Evolutionary conservation across 2,329 filamentous ascomycete species (phyloP).

Genomic region (Fusarium redolens): DNA sequence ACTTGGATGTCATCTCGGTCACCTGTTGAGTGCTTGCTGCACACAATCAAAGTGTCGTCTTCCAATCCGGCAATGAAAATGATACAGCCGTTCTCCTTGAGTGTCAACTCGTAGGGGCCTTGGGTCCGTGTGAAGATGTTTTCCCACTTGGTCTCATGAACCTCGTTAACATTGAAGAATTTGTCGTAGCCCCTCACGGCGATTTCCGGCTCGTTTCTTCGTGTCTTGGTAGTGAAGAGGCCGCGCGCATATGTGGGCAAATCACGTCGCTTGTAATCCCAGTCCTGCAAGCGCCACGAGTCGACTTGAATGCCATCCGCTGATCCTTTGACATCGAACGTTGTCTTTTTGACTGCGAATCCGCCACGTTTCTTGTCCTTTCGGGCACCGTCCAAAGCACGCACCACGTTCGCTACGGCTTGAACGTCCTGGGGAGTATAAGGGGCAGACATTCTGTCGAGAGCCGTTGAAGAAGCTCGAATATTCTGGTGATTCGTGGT

Average conservation of each 20-base stretch:
- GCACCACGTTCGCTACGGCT: slow-evolving; percentile 74
- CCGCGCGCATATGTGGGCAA: slow-evolving; percentile 94
- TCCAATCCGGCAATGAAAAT: slow-evolving; percentile 95
- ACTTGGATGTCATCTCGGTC: slow-evolving; percentile 74
- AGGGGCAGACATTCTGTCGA: slow-evolving; percentile 58
- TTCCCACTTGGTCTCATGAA: slow-evolving; percentile 82
- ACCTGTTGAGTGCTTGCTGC: slow-evolving; percentile 98
- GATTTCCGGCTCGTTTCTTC: slow-evolving; percentile 77
- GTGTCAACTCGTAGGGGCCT: slow-evolving; percentile 92
- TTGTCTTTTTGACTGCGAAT: slow-evolving; percentile 84
- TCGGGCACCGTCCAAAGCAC: slow-evolving; percentile 67
- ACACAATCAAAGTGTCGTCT: slow-evolving; percentile 91
- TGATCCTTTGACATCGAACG: slow-evolving; percentile 74
- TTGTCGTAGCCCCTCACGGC: slow-evolving; percentile 95
- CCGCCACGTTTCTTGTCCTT: slow-evolving; percentile 67
- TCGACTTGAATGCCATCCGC: slow-evolving; percentile 76
- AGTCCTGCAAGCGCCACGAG: slow-evolving; percentile 94
- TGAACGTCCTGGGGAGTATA: slow-evolving; percentile 76
- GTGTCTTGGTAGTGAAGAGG: slow-evolving; percentile 84
- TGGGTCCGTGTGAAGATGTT: slow-evolving; percentile 80
- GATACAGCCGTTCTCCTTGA: slow-evolving; percentile 99
- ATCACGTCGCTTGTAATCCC: slow-evolving; percentile 90
- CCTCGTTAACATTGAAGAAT: slow-evolving; percentile 95
- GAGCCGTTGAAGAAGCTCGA: neutral
- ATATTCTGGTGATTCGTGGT: neutral